These are phyloP conservation scores for Physocladia obscura DNA, from an alignment of 192 early-diverging fungal genomes.

Conservation along the genomic window DNA sequence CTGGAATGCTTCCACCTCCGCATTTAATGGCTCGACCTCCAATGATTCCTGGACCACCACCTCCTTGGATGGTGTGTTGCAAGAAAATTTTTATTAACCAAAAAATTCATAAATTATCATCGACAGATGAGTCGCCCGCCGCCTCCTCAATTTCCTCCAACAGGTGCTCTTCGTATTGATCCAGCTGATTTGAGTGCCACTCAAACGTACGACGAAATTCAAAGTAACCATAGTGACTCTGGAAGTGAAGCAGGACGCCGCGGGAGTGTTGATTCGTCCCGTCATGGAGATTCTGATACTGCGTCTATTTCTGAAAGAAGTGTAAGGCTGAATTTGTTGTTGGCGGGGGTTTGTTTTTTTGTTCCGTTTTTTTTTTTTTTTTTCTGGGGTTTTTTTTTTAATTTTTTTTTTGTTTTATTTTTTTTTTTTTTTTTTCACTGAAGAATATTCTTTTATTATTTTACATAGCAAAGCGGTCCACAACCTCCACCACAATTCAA, in stretches of 20 bases:
- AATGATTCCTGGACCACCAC: conserved; percentile 24
- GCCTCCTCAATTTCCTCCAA: not conserved
- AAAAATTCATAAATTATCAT: not conserved
- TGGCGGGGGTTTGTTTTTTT: not conserved
- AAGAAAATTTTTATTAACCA: not conserved
- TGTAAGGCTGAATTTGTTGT: not conserved
- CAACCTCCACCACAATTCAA: conserved; percentile 14
- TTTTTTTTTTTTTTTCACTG: no score
- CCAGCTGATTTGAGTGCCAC: not conserved
- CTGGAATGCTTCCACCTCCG: conserved; percentile 14
- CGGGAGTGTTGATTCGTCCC: not conserved
- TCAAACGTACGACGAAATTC: not conserved
- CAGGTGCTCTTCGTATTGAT: not conserved
- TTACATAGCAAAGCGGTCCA: conserved; percentile 1
- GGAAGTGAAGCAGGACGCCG: not conserved
- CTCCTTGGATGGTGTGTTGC: conserved; percentile 20
- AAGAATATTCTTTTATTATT: no score
- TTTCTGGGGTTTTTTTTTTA: not conserved
- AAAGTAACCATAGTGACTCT: not conserved
- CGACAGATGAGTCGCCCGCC: not conserved
- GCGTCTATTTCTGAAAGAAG: not conserved
- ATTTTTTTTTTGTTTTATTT: not conserved
- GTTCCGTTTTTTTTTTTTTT: not conserved
- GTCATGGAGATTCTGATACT: not conserved
- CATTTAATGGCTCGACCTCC: not conserved